Evolutionary conservation across 1,284 basidiomycete genomes (phyloP).

Genomic region (Naganishia cerealis): DNA sequence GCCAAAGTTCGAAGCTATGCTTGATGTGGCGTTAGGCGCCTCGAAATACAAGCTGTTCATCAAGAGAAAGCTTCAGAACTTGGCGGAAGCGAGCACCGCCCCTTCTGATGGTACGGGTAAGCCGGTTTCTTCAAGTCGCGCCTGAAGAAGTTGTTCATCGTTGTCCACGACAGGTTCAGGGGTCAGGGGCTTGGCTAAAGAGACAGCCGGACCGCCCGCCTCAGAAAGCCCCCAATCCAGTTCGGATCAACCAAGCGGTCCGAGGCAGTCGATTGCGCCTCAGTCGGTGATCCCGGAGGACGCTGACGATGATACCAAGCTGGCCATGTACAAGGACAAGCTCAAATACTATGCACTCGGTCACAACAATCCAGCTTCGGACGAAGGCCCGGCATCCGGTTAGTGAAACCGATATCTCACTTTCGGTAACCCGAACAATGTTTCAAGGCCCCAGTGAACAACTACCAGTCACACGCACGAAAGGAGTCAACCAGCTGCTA

Average conservation of each 20-base stretch:
- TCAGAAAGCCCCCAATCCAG: background rate
- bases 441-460: background rate
- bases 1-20: constrained; percentile 76
- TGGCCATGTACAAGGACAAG: constrained; percentile 33
- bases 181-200: background rate
- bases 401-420: background rate
- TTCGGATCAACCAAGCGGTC: background rate
- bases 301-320: constrained; percentile 30
- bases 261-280: constrained; percentile 13
- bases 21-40: constrained; percentile 59
- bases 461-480: background rate
- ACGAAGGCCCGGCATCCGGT: constrained; percentile 3
- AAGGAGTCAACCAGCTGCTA: background rate
- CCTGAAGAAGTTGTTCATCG: background rate
- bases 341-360: constrained; percentile 28
- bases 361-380: background rate
- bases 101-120: background rate
- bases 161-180: background rate
- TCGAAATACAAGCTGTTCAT: constrained; percentile 33
- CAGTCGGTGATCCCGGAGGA: constrained; percentile 19
- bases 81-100: constrained; percentile 6
- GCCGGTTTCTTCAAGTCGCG: background rate
- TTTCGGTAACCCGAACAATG: background rate
- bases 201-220: background rate
- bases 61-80: constrained; percentile 30